Evolutionary conservation across 805 yeast species (phyloP).

Genomic region (Kodamaea laetipori): DNA sequence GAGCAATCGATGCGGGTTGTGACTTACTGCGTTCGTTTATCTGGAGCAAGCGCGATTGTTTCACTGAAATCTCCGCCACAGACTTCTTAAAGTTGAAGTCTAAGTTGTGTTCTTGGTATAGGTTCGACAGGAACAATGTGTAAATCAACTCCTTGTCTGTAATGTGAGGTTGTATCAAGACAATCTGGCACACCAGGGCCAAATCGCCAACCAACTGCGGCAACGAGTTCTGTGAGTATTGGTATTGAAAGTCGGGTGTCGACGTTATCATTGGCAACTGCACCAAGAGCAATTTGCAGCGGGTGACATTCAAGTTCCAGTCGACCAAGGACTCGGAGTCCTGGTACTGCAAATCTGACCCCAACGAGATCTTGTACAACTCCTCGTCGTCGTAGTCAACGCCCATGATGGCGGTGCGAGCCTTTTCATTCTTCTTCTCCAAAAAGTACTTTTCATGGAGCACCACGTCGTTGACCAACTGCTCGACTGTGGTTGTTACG

Average conservation of each 20-base stretch:
- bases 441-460: constrained; percentile 36
- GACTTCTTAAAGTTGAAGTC: constrained; percentile 46
- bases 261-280: constrained; percentile 41
- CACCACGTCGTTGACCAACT: constrained; percentile 44
- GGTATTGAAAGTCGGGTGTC: constrained; percentile 37
- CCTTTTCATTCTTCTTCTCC: constrained; percentile 15
- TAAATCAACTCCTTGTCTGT: constrained; percentile 46
- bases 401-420: not conserved
- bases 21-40: constrained; percentile 27
- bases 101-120: constrained; percentile 52
- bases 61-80: constrained; percentile 52
- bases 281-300: constrained; percentile 47
- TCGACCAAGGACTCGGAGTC: constrained; percentile 46
- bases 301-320: constrained; percentile 54
- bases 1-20: constrained; percentile 24
- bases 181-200: constrained; percentile 41
- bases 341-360: constrained; percentile 43
- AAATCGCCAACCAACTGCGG: constrained; percentile 47
- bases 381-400: constrained; percentile 24
- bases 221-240: constrained; percentile 32
- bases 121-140: constrained; percentile 41
- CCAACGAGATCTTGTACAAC: constrained; percentile 39
- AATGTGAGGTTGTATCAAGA: constrained; percentile 42
- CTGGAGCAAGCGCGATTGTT: constrained; percentile 47
- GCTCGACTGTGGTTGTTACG: constrained; percentile 44